These are phyloP conservation scores for Arachnopeziza araneosa DNA, from an alignment of 2,329 filamentous ascomycete species.

Conservation along the genomic window DNA sequence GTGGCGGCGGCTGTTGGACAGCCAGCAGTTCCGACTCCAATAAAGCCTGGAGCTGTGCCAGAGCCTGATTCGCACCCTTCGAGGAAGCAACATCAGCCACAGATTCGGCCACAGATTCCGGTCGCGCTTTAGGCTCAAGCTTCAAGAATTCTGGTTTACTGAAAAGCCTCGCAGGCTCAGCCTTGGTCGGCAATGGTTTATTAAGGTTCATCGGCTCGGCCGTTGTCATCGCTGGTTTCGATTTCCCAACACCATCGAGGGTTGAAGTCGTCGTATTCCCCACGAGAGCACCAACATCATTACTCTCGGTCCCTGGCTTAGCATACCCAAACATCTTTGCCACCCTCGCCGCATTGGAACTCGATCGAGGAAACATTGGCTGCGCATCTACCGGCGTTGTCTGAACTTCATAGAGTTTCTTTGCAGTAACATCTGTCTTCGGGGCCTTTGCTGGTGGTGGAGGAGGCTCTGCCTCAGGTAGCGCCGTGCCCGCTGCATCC, in stretches of 20 bases:
- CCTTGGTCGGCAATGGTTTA: background rate
- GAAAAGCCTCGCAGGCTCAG: background rate
- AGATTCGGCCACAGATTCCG: background rate
- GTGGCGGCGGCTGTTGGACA: background rate
- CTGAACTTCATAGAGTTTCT: constrained; percentile 2
- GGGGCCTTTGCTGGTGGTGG: background rate
- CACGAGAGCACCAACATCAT: background rate
- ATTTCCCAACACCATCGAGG: too few relatives aligned
- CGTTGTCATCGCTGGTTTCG: too few relatives aligned
- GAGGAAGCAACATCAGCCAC: background rate
- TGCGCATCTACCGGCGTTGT: background rate
- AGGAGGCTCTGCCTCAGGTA: background rate
- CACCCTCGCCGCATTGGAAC: constrained; percentile 2
- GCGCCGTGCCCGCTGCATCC: background rate
- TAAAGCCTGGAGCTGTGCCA: background rate
- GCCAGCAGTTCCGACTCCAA: background rate
- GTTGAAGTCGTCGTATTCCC: too few relatives aligned
- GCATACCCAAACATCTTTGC: constrained; percentile 6
- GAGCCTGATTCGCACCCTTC: background rate
- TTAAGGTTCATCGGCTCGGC: too few relatives aligned
- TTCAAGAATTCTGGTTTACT: background rate
- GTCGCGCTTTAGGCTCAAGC: background rate
- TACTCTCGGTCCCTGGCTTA: background rate
- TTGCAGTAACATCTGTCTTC: background rate
- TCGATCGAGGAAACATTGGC: background rate